A percentile compares a stretch with the other conserved stretches of the same genome.
These are phyloP conservation scores for Ustilago lituana DNA, from an alignment of 1,284 basidiomycete species.

Conservation along the genomic window DNA sequence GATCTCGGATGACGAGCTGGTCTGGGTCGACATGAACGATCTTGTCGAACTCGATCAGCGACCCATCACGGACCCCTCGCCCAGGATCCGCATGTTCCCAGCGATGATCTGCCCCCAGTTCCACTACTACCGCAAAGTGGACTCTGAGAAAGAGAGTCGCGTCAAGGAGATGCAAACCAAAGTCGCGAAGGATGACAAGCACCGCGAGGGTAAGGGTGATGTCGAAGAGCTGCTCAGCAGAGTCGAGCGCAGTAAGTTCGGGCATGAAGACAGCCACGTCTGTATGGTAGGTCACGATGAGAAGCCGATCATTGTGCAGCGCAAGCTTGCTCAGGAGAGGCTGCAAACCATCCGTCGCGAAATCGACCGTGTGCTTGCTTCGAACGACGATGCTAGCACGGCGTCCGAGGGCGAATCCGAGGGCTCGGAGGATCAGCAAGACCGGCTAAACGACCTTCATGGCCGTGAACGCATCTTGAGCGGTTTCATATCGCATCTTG, in stretches of 20 bases:
- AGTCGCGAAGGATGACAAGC: neutral
- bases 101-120: conserved; percentile 82
- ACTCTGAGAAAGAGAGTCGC: conserved; percentile 70
- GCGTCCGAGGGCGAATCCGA: conserved; percentile 11
- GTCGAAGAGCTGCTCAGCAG: conserved; percentile 33
- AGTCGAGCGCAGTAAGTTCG: conserved; percentile 76
- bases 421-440: conserved; percentile 18
- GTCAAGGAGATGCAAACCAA: conserved; percentile 58
- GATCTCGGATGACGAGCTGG: conserved; percentile 48
- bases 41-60: conserved; percentile 80
- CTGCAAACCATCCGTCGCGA: conserved; percentile 51
- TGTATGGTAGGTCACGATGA: conserved; percentile 73
- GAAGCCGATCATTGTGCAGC: conserved; percentile 78
- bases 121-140: conserved; percentile 73
- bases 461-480: conserved; percentile 70
- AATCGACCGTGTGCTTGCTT: conserved; percentile 58
- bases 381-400: conserved; percentile 12
- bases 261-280: conserved; percentile 82
- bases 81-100: conserved; percentile 76
- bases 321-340: conserved; percentile 74
- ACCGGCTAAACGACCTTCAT: conserved; percentile 42
- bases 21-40: conserved; percentile 84
- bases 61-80: conserved; percentile 66
- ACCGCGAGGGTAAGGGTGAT: conserved; percentile 3
- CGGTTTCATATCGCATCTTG: conserved; percentile 74